phyloP scores from a whole-genome alignment of 208 protist species.

The Leishmania major region DNA sequence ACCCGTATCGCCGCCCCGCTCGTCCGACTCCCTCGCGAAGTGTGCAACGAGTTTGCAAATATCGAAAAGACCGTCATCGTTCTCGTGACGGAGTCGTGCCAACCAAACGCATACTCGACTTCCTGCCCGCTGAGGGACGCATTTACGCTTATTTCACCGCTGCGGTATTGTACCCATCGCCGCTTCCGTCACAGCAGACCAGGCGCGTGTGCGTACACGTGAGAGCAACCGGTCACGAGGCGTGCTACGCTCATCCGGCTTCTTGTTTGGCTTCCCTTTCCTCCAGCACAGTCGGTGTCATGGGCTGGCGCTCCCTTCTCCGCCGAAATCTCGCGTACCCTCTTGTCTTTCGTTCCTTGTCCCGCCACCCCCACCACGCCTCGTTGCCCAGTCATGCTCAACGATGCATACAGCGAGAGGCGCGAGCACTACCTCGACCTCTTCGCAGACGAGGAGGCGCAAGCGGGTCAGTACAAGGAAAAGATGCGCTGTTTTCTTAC shows the following conservation, averaged over 20 bases:
- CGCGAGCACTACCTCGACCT: constrained; percentile 66
- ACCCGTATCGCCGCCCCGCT: background rate
- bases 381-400: constrained; percentile 18
- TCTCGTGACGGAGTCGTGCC: background rate
- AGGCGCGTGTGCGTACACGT: background rate
- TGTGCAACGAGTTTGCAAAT: background rate
- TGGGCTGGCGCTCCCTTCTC: background rate
- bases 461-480: constrained; percentile 19
- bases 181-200: background rate
- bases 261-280: background rate
- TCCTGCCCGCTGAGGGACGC: background rate
- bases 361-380: background rate
- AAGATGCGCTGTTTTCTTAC: constrained; percentile 51
- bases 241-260: background rate
- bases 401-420: constrained; percentile 16
- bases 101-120: background rate
- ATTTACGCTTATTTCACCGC: background rate
- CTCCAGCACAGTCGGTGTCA: background rate
- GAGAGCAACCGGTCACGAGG: background rate
- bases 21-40: background rate
- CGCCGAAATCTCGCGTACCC: background rate
- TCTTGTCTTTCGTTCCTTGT: background rate
- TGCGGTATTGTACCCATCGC: background rate
- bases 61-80: background rate
- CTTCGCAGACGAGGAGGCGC: constrained; percentile 46